Base-by-base conservation (phyloP, 108 stramenopile genomes). In the Thalassiosira profunda region DNA sequence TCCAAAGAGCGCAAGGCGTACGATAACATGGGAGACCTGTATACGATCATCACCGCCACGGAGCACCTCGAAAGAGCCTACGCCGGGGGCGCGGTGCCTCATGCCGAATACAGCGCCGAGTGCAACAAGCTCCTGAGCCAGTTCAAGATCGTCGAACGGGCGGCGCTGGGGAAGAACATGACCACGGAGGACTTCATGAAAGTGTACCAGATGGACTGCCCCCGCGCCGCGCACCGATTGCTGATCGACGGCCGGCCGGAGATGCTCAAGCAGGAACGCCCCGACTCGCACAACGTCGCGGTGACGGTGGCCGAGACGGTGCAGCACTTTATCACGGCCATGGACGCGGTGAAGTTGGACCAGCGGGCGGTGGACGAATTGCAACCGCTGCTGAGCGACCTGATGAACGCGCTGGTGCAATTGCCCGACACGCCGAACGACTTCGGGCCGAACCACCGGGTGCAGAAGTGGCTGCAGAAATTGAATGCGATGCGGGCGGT, bases 321-420 rank as follows among this genome's bases (percentile, higher is more conserved):
- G 45, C 92, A 97, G 78, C 77, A 88, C 65, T 98, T 99, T 72
- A 99, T 99, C 74, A 99, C 98, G 5, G 80, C 93, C 35, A 99
- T 99, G 98, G 99, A 99, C 67, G 95, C 92, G n/a, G 85, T 99
- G 43, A 92, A 95, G 54, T 70, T 99, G 35, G 89, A 96, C 54
- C 92, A 92, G 62, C 84, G 95, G 35, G 97, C 96, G 5, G 98
- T 98, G 41, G 98, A 98, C 80, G 98, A 98, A 73, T 67, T 99
- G 35, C 98, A 98, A 75, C 98, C 98, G 1, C 66, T 96, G 35
- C 54, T 99, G 52, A 87, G 81, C 48, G 98, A 98, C 70, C 67
- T 98, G 34, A 87, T 94, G 89, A 90, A 93, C 58, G 72, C 87
- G 11, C 63, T 99, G 58, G 88, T 83, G 8, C 67, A 84, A 64